Percentiles rank a stretch among this genome's conserved stretches.
Evolutionary conservation across 495 filamentous ascomycete species (phyloP).

Genomic region (Penicillium angulare): DNA sequence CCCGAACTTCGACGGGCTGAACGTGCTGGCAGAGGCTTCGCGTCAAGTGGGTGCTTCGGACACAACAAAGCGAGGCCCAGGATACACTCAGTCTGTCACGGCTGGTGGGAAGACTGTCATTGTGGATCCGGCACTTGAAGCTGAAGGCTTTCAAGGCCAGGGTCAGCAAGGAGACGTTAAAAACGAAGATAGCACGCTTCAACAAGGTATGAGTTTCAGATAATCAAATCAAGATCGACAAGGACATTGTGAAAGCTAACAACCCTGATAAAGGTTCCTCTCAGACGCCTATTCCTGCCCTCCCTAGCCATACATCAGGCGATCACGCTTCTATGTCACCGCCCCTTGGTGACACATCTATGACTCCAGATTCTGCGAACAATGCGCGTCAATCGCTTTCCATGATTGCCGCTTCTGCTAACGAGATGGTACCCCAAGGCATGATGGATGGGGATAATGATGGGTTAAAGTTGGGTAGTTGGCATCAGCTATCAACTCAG

Average conservation of each 20-base stretch:
- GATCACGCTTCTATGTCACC: slow-evolving; percentile 43
- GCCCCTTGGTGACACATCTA: slow-evolving; percentile 34
- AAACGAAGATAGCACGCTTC: slow-evolving; percentile 30
- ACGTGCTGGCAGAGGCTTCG: slow-evolving; percentile 80
- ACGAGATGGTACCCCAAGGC: slow-evolving; percentile 47
- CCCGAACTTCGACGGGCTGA: slow-evolving; percentile 70
- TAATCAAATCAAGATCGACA: not conserved
- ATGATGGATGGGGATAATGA: slow-evolving; percentile 41
- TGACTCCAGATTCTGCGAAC: slow-evolving; percentile 39
- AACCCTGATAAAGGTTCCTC: slow-evolving; percentile 24
- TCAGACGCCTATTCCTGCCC: slow-evolving; percentile 34
- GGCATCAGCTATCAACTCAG: slow-evolving; percentile 43
- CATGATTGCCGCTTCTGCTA: slow-evolving; percentile 50
- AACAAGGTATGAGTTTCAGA: slow-evolving; percentile 17
- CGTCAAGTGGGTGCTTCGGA: slow-evolving; percentile 60
- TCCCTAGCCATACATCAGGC: slow-evolving; percentile 31
- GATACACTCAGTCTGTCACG: slow-evolving; percentile 46
- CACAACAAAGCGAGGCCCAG: slow-evolving; percentile 39
- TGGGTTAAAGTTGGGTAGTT: slow-evolving; percentile 36
- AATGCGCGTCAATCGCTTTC: slow-evolving; percentile 48
- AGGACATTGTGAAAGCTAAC: slow-evolving; percentile 15
- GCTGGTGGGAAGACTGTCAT: slow-evolving; percentile 49
- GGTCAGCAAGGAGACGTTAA: slow-evolving; percentile 17
- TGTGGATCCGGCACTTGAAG: slow-evolving; percentile 47
- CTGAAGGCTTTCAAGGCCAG: slow-evolving; percentile 43